Conservation (phyloP, 2,329 filamentous ascomycete species). For the Pezicula neosporulosa region DNA sequence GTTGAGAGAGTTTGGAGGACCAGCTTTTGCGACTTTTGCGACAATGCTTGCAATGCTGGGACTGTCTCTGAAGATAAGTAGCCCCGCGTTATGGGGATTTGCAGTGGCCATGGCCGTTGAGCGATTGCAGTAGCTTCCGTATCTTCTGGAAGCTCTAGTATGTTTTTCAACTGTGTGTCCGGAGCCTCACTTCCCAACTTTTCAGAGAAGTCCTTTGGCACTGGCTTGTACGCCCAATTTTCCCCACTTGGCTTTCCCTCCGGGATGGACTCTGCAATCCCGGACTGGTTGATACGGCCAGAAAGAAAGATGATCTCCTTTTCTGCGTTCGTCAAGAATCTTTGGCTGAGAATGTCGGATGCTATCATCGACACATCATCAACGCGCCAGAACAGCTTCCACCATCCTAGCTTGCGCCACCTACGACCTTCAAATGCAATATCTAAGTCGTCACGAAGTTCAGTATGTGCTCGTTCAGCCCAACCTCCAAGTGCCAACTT, state of each 20-base stretch:
- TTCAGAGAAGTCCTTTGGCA: slow-evolving; percentile 2
- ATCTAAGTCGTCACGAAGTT: slow-evolving; percentile 78
- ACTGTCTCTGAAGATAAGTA: slow-evolving; percentile 65
- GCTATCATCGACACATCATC: slow-evolving; percentile 87
- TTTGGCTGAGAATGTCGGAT: slow-evolving; percentile 70
- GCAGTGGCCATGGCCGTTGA: slow-evolving; percentile 59
- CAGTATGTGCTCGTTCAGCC: slow-evolving; percentile 77
- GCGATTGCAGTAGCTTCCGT: slow-evolving; percentile 7
- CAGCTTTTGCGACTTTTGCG: slow-evolving; percentile 70
- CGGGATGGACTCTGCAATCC: slow-evolving; percentile 31
- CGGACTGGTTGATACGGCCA: slow-evolving; percentile 68
- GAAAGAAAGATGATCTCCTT: slow-evolving; percentile 79
- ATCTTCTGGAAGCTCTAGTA: slow-evolving; percentile 16
- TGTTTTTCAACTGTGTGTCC: slow-evolving; percentile 14
- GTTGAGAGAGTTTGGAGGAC: slow-evolving; percentile 71
- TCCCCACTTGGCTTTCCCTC: background rate
- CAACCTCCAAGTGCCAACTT: slow-evolving; percentile 61
- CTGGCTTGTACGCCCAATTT: slow-evolving; percentile 23
- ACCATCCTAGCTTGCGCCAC: slow-evolving; percentile 85
- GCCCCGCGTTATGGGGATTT: slow-evolving; percentile 69
- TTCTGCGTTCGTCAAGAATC: slow-evolving; percentile 77
- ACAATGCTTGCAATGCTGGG: slow-evolving; percentile 67
- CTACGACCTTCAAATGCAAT: slow-evolving; percentile 69
- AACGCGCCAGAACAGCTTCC: slow-evolving; percentile 92
- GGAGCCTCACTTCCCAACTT: slow-evolving; percentile 12